Conservation (phyloP, 176 grass and related monocot genomes). For the Oryza longistaminata region DNA sequence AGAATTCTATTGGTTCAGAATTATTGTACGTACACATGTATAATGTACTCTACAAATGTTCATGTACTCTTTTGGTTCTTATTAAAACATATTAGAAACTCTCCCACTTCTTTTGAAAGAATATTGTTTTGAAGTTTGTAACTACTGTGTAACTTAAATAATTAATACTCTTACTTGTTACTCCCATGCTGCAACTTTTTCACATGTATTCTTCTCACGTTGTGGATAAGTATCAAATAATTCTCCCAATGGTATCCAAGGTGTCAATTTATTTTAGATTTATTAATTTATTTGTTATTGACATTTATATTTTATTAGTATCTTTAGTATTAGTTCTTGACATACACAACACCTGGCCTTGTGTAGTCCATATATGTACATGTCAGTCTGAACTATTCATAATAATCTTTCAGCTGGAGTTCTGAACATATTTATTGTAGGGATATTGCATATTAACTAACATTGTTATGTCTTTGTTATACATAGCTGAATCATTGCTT, state of each 20-base stretch:
- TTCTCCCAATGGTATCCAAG: background rate
- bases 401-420: background rate
- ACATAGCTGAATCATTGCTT: constrained; percentile 29
- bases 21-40: background rate
- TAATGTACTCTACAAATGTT: background rate
- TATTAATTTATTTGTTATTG: background rate
- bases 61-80: background rate
- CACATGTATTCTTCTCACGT: constrained; percentile 5
- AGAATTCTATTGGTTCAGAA: background rate
- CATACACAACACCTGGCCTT: constrained; percentile 1
- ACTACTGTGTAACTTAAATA: constrained; percentile 8
- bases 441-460: constrained; percentile 2
- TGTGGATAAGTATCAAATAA: background rate
- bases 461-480: constrained; percentile 8
- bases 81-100: background rate
- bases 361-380: background rate
- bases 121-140: background rate
- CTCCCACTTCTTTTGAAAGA: background rate
- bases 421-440: background rate
- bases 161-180: background rate
- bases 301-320: constrained; percentile 1
- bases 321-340: constrained; percentile 4
- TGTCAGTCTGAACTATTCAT: background rate
- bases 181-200: background rate
- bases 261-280: background rate